Percentiles rank a stretch among this genome's conserved stretches.
Evolutionary conservation across 306 rosid species (phyloP).

Genomic region (Mimosa bimucronata): DNA sequence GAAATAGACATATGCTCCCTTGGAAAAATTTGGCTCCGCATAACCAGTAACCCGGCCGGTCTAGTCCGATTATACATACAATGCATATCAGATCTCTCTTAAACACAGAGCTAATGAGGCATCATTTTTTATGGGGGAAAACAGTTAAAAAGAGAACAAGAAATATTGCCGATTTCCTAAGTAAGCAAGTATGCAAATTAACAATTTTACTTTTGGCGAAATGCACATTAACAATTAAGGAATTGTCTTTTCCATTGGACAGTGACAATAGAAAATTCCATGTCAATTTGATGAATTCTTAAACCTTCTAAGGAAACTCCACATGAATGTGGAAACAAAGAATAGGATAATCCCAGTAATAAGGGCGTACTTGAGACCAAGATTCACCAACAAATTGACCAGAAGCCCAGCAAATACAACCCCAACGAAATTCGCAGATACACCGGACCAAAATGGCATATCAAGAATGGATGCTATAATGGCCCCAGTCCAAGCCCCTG

Average conservation of each 20-base stretch:
- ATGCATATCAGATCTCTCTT: neutral
- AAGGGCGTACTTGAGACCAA: conserved; percentile 81
- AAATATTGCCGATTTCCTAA: neutral
- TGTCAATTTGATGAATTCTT: conserved; percentile 48
- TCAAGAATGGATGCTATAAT: conserved; percentile 87
- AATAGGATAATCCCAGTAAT: conserved; percentile 76
- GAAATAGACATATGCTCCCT: neutral
- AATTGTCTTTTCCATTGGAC: neutral
- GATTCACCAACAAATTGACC: conserved; percentile 88
- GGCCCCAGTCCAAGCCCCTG: conserved; percentile 97
- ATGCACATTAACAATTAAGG: neutral
- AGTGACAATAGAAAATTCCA: conserved; percentile 16
- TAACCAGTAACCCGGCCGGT: neutral
- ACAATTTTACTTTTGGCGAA: neutral
- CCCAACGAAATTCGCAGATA: conserved; percentile 84
- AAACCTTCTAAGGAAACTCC: conserved; percentile 75
- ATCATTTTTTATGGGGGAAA: neutral
- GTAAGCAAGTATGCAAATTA: conserved; percentile 28
- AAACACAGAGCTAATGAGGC: neutral
- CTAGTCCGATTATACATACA: too few species aligned
- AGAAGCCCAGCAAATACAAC: conserved; percentile 87
- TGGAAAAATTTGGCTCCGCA: neutral
- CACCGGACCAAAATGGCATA: conserved; percentile 88
- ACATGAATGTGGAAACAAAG: conserved; percentile 87
- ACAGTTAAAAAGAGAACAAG: neutral